A percentile compares a stretch with the other conserved stretches of the same genome.
phyloP scores from a whole-genome alignment of 148 eudicot genomes.

The Camellia lanceoleosa region DNA sequence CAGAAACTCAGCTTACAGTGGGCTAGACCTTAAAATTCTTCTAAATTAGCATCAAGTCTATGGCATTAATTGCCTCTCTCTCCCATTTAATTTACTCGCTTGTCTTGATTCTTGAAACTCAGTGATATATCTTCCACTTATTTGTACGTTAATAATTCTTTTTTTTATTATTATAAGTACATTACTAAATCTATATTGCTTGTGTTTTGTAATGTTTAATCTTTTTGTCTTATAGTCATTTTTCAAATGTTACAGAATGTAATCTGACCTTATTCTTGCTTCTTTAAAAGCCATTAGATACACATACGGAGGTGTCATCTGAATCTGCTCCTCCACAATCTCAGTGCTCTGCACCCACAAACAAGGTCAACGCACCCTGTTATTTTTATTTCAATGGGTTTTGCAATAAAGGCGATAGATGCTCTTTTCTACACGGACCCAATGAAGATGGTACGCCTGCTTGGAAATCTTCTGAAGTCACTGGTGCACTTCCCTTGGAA shows the following conservation, averaged over 20 bases:
- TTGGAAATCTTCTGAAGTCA: conserved; percentile 29
- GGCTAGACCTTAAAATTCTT: not conserved
- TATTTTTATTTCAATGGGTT: conserved; percentile 50
- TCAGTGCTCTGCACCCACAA: conserved; percentile 27
- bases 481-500: conserved; percentile 27
- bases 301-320: conserved; percentile 31
- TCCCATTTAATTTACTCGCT: too few relatives aligned
- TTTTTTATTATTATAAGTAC: too few relatives aligned
- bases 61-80: not conserved
- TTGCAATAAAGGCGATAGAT: conserved; percentile 70
- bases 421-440: conserved; percentile 53
- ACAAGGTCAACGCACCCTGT: conserved; percentile 56
- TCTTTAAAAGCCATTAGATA: conserved; percentile 53
- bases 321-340: conserved; percentile 29
- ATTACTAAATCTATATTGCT: not conserved
- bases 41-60: not conserved
- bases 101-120: not conserved
- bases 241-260: not conserved
- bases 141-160: not conserved
- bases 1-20: not conserved
- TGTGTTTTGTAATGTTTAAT: not conserved
- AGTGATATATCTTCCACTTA: not conserved
- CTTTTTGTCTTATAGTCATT: not conserved
- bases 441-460: conserved; percentile 21
- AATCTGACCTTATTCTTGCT: not conserved